Conservation (phyloP, 768 basidiomycete species). For the Tylopilus subfusipes region DNA sequence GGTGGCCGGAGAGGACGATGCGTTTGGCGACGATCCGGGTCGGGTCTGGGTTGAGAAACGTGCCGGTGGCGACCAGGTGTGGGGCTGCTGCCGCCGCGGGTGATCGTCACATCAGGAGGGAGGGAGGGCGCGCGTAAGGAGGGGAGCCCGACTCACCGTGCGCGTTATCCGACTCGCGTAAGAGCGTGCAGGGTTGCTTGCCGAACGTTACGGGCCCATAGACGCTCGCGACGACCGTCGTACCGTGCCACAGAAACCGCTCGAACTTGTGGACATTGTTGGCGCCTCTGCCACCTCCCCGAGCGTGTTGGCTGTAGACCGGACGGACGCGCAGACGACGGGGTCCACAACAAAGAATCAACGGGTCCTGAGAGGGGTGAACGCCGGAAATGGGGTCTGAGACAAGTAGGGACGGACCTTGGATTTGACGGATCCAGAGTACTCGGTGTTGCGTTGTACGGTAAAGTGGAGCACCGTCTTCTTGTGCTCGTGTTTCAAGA, state of each 20-base stretch:
- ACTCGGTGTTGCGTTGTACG: conserved; percentile 94
- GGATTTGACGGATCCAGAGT: conserved; percentile 79
- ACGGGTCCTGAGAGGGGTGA: conserved; percentile 59
- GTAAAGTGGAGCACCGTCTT: conserved; percentile 89
- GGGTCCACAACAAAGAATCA: conserved; percentile 86
- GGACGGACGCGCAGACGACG: conserved; percentile 83
- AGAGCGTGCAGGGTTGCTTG: conserved; percentile 65
- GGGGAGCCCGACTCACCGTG: conserved; percentile 52
- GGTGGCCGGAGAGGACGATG: conserved; percentile 93
- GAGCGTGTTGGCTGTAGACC: conserved; percentile 87
- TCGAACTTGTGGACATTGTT: conserved; percentile 99
- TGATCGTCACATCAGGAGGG: background rate
- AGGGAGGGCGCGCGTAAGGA: no score
- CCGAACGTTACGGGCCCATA: conserved; percentile 91
- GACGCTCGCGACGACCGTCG: conserved; percentile 76
- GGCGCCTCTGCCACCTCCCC: conserved; percentile 83
- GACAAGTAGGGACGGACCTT: conserved; percentile 51
- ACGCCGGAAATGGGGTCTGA: background rate
- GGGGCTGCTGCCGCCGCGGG: conserved; percentile 45
- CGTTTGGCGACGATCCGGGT: conserved; percentile 90
- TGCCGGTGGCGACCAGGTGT: conserved; percentile 84
- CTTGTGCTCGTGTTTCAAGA: conserved; percentile 96
- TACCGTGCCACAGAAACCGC: conserved; percentile 81
- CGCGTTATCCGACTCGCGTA: conserved; percentile 63
- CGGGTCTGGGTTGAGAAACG: conserved; percentile 84